Base-by-base conservation (phyloP, 2,329 filamentous ascomycete species). In the Aspergillus pseudoglaucus region DNA sequence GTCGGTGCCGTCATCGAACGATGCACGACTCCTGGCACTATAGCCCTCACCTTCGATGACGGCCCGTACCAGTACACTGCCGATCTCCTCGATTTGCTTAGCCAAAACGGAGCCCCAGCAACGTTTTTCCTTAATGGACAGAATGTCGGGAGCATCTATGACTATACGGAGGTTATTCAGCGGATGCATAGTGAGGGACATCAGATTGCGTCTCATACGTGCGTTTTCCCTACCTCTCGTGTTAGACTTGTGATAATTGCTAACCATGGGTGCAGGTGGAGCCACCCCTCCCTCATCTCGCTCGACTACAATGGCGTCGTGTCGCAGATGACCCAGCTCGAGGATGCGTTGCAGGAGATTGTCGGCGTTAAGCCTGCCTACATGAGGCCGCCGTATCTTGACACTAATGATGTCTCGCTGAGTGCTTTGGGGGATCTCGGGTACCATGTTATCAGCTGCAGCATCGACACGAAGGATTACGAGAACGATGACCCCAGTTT, bases 41-140 rank as follows among this genome's bases (percentile, higher is more conserved):
- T 86, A 52, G 82, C 82, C 10, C 61, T 85, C 17, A 85, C 82
- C 7, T 85, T 79, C 55, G 82, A 85, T 53, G 82, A 85, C 56
- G 82, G 82, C 0, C 83, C 82, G 12, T 79, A 75, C 56, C 65
- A 72, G 30, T 83, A 80, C 63, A 85, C 81, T 1, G 59, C 66
- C 18, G 72, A 78, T 43, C 71, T 85, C 5, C 70, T 85, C 2
- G 77, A 84, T 54, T 71, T 79, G 38, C 72, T 85, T 43, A 68
- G 69, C 42, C 68, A 67, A 15, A 79, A 83, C 59, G 70, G 74
- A 30, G 81, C 77, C 27, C 79, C 76, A 53, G 81, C 80, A 10
- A 85, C 83, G 8, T 86, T 87, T 62, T 85, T 84, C 65, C 73
- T 84, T 50, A 79, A 67, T 18, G 73, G 73, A 8, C 58, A 65